Conservation (phyloP, 2,329 filamentous ascomycete species). For the Botryotinia globosa region DNA sequence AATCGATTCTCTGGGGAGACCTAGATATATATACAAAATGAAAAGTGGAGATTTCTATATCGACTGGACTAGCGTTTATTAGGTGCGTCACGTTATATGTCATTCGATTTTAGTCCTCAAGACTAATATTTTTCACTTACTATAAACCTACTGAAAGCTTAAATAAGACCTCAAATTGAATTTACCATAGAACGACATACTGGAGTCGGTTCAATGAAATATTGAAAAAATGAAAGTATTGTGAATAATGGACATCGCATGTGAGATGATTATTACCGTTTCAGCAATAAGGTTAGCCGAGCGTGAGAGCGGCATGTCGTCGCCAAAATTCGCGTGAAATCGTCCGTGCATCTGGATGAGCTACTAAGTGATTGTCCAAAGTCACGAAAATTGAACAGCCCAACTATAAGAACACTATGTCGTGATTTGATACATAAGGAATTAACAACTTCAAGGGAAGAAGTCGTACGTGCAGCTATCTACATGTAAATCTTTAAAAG, state of each 20-base stretch:
- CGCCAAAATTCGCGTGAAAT: not conserved
- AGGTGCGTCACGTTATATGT: not conserved
- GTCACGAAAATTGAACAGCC: not conserved
- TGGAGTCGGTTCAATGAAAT: not conserved
- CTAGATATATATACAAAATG: not conserved
- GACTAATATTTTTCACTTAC: not conserved
- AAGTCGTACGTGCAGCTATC: not conserved
- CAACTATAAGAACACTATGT: not conserved
- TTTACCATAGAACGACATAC: accelerated
- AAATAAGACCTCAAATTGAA: accelerated
- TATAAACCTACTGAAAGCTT: not conserved
- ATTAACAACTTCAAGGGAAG: accelerated
- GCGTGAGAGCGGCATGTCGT: not conserved
- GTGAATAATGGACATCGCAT: not conserved
- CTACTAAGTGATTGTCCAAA: not conserved
- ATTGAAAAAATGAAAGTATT: not conserved
- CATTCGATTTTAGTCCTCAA: not conserved
- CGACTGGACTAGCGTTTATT: not conserved
- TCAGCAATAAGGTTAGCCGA: not conserved
- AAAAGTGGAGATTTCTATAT: not conserved
- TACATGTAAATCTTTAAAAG: conserved; percentile 20
- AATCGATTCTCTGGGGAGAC: no score
- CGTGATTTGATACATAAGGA: accelerated
- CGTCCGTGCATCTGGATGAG: not conserved
- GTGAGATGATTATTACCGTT: not conserved